Evolutionary conservation across 805 yeast species (phyloP), one percentile per base, ranked within the genome.

Genomic region (Grigorovia transvaalensis): DNA sequence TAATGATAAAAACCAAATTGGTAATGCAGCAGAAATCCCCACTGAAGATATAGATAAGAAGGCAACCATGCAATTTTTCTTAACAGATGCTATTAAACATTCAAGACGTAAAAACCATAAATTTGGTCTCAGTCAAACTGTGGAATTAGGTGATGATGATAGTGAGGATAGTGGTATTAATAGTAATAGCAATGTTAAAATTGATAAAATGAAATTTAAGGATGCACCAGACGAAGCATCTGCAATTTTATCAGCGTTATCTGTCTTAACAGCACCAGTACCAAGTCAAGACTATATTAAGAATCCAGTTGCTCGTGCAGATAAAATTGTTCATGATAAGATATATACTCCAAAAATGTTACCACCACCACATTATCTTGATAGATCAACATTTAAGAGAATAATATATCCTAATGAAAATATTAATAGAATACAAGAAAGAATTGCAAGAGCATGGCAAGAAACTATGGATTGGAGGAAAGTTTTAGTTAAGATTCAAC

Each of bases 361-460:
- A 4, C 96, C 96, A 1, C 75, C 75, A 3, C 69, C 77, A 4
- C 73, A 75, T 53, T 73, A 71, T 49, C 49, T 53, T 11, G 57
- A 60, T 40, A 55, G 67, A 20, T 54, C 64, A 1, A 49, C 55
- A 6, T 49, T 63, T 40, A 65, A 63, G 47, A 66, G 63, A 46
- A 47, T 66, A 1, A 52, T 67, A 15, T 65, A 63, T 50, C 67
- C 67, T 3, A 62, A 66, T 45, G 70, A 67, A 45, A 58, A 64
- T 33, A 57, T 54, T 2, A 64, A 67, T 52, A 56, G 66, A 43
- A 61, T 65, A 1, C 74, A 73, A 53, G 98, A 93, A 57, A 76
- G 78, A 51, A 84, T 91, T 49, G 98, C 98, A 0, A 70, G 96
- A 43, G 79, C 81, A 48, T 91, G 95, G 83, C 97, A 90, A 62